These are phyloP conservation scores for Neurospora pannonica DNA, from an alignment of 495 filamentous ascomycete species.

Conservation along the genomic window DNA sequence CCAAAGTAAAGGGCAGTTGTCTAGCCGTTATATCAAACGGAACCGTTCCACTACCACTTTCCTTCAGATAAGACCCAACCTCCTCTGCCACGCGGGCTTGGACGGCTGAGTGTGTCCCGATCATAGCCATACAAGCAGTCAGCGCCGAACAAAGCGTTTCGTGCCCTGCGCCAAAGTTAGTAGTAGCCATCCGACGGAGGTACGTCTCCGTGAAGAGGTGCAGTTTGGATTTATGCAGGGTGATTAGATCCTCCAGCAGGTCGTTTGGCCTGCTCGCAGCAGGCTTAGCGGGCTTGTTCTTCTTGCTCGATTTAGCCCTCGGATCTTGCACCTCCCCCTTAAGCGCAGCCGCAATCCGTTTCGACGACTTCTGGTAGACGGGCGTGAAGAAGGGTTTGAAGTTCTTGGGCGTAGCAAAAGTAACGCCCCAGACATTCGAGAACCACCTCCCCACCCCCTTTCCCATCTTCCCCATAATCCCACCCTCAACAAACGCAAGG, in stretches of 20 bases:
- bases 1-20: constrained; percentile 44
- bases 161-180: constrained; percentile 39
- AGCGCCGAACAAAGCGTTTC: constrained; percentile 40
- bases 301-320: background rate
- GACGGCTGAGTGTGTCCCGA: constrained; percentile 16
- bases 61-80: background rate
- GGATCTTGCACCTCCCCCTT: background rate
- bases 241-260: constrained; percentile 28
- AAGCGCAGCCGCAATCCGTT: constrained; percentile 14
- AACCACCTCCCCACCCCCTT: constrained; percentile 2
- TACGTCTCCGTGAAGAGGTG: constrained; percentile 26
- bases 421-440: constrained; percentile 20
- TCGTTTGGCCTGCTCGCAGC: too few species aligned
- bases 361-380: constrained; percentile 20
- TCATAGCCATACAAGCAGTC: constrained; percentile 27
- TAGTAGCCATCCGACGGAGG: constrained; percentile 35
- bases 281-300: background rate
- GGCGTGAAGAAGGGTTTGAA: constrained; percentile 30
- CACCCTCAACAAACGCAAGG: constrained; percentile 2
- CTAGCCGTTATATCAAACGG: background rate
- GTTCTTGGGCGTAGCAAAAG: constrained; percentile 17
- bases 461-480: background rate
- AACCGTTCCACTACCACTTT: background rate
- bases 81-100: constrained; percentile 18
- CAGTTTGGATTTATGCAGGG: constrained; percentile 23